A percentile compares a stretch with the other conserved stretches of the same genome.
These are phyloP conservation scores for Cucumis melo DNA, from an alignment of 306 rosid species.

Conservation along the genomic window DNA sequence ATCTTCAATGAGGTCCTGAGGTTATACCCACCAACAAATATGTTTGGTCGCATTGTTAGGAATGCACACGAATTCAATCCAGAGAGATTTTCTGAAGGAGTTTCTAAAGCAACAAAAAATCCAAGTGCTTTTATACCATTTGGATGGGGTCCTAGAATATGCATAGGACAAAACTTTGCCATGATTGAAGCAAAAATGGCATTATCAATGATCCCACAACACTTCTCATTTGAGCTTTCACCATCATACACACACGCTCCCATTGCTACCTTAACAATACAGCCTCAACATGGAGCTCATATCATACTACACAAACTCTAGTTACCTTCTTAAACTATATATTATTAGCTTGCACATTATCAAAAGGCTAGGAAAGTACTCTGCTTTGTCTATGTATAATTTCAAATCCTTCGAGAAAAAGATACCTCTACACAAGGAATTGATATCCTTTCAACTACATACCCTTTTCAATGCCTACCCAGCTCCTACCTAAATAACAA, in stretches of 20 bases:
- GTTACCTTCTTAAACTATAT: not conserved
- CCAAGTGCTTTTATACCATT: conserved; percentile 16
- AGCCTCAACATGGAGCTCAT: conserved; percentile 27
- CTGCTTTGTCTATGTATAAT: not conserved
- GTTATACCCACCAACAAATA: not conserved
- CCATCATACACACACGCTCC: conserved; percentile 25
- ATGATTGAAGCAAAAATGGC: conserved; percentile 26
- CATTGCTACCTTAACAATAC: not conserved
- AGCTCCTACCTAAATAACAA: not conserved
- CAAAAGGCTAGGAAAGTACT: not conserved
- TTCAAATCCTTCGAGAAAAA: not conserved
- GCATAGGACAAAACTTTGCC: conserved; percentile 22
- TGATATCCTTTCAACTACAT: not conserved
- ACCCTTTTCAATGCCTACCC: not conserved
- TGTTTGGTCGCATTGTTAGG: not conserved
- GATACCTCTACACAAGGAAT: not conserved
- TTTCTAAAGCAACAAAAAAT: conserved; percentile 17
- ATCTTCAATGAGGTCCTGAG: conserved; percentile 9
- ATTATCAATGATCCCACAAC: conserved; percentile 23
- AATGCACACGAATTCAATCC: conserved; percentile 28
- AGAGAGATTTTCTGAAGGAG: conserved; percentile 25
- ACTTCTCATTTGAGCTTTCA: conserved; percentile 34
- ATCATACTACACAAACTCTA: conserved; percentile 10
- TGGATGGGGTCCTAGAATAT: conserved; percentile 14
- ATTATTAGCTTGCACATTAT: not conserved